A percentile compares a stretch with the other conserved stretches of the same genome.
These are phyloP conservation scores for Plasmodium blacklocki DNA, from an alignment of 169 alveolate species.

Conservation along the genomic window DNA sequence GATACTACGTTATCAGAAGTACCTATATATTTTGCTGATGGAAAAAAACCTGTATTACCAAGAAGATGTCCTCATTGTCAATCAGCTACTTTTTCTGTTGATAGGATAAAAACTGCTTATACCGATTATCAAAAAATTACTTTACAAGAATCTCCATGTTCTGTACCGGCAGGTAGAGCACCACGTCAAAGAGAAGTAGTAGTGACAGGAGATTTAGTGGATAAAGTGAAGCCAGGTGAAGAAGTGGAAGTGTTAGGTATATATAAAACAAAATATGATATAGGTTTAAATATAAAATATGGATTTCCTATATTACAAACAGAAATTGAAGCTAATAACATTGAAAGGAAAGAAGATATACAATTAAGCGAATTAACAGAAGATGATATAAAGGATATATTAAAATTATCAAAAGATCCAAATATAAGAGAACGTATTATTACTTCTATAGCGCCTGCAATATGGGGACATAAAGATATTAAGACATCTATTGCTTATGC, in stretches of 20 bases:
- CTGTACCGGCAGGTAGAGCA: constrained; percentile 99
- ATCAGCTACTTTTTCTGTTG: constrained; percentile 91
- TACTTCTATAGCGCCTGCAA: constrained; percentile 98
- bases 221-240: constrained; percentile 99
- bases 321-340: constrained; percentile 95
- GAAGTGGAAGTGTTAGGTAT: constrained; percentile 97
- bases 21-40: constrained; percentile 87
- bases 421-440: constrained; percentile 94
- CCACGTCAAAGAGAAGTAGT: constrained; percentile 98
- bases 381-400: constrained; percentile 93
- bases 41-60: constrained; percentile 85
- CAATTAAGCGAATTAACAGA: constrained; percentile 93
- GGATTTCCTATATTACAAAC: constrained; percentile 98
- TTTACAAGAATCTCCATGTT: constrained; percentile 97
- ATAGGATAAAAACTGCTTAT: constrained; percentile 93
- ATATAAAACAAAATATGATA: constrained; percentile 95
- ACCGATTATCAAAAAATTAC: constrained; percentile 97
- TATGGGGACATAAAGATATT: constrained; percentile 97
- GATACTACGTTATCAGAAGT: constrained; percentile 85
- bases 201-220: constrained; percentile 97
- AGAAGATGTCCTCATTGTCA: constrained; percentile 95
- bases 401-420: constrained; percentile 93
- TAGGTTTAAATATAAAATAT: constrained; percentile 94
- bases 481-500: constrained; percentile 94
- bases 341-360: constrained; percentile 93